Percentiles rank a stretch among this genome's conserved stretches.
Conservation (phyloP, 441 rosid genomes). For the Pelargonium myrrhifolium region DNA sequence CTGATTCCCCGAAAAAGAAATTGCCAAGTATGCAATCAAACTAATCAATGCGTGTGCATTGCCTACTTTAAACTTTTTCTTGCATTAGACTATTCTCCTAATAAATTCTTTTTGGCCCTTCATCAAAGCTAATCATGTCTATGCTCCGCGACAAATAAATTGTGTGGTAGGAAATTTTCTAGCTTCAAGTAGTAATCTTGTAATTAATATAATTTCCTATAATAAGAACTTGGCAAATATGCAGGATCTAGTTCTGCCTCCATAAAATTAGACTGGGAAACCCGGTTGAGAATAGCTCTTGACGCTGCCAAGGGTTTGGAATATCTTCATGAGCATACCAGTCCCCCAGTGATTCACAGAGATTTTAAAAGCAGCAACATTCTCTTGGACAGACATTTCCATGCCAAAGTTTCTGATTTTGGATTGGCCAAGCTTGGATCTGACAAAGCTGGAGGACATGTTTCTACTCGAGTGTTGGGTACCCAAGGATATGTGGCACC, state of each 20-base stretch:
- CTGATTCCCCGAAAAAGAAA: too few relatives aligned
- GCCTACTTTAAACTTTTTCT: too few relatives aligned
- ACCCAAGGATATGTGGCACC: constrained; percentile 79
- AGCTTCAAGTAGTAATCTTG: too few relatives aligned
- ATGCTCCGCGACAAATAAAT: too few relatives aligned
- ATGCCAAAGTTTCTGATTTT: constrained; percentile 66
- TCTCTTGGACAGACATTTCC: constrained; percentile 51
- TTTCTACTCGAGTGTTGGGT: constrained; percentile 78
- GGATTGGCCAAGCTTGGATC: constrained; percentile 77
- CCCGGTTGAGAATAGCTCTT: constrained; percentile 54
- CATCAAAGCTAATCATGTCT: too few relatives aligned
- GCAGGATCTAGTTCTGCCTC: constrained; percentile 50
- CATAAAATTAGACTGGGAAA: constrained; percentile 63
- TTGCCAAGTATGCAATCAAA: too few relatives aligned
- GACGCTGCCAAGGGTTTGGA: constrained; percentile 76
- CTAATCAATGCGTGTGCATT: too few relatives aligned
- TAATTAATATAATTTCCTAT: too few relatives aligned
- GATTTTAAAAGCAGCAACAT: constrained; percentile 73
- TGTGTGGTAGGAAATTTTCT: too few relatives aligned
- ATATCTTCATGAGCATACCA: constrained; percentile 59
- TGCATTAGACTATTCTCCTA: too few relatives aligned
- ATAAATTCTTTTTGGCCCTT: too few relatives aligned
- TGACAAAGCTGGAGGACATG: constrained; percentile 87
- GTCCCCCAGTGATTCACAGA: constrained; percentile 64
- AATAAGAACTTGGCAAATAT: not conserved